Evolutionary conservation across 306 rosid species (phyloP).

Genomic region (Glycyrrhiza uralensis): DNA sequence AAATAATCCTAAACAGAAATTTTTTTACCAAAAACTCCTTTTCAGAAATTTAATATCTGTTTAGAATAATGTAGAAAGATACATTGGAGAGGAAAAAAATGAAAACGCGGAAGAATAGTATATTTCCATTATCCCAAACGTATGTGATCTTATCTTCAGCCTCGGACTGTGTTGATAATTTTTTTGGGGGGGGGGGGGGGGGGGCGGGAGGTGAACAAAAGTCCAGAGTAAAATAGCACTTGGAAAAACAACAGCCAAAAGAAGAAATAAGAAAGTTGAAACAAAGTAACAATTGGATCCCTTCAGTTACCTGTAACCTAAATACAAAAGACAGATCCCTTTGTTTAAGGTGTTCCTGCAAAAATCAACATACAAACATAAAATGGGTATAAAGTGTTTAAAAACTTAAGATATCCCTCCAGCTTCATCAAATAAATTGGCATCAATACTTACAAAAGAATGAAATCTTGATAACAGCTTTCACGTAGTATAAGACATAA

Average conservation of each 20-base stretch:
- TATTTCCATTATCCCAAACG: background rate
- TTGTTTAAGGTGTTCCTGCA: constrained; percentile 89
- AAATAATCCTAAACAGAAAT: background rate
- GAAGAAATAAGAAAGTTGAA: constrained; percentile 10
- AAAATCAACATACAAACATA: constrained; percentile 27
- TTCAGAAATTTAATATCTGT: background rate
- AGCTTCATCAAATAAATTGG: constrained; percentile 12
- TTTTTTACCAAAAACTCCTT: background rate
- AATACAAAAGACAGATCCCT: constrained; percentile 91
- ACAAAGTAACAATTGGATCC: background rate
- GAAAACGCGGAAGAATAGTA: background rate
- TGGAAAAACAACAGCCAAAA: background rate
- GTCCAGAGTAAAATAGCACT: background rate
- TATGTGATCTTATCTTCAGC: background rate
- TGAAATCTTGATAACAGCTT: background rate
- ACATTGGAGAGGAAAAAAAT: background rate
- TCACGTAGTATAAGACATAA: background rate
- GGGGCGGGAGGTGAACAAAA: background rate
- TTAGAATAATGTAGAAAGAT: background rate
- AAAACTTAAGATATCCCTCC: constrained; percentile 18
- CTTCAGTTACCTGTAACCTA: constrained; percentile 82
- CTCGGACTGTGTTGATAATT: background rate
- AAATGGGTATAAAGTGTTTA: constrained; percentile 12
- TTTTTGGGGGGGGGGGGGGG: background rate
- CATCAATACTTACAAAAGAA: background rate